phyloP scores from a whole-genome alignment of 192 early-diverging fungal species.

The Coemansia sp. region DNA sequence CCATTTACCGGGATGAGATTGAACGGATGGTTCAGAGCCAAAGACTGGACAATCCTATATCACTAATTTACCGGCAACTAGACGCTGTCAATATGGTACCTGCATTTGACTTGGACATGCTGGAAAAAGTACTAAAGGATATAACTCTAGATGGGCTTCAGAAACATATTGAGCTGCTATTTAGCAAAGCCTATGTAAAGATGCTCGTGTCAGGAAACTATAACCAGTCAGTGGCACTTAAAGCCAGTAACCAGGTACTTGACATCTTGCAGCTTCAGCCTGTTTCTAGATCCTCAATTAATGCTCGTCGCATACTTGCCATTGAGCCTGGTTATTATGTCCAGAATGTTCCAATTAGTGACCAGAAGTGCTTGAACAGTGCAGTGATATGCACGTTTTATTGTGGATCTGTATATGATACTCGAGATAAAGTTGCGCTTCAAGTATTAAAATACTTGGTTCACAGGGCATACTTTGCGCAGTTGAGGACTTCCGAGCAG shows the following conservation, averaged over 20 bases:
- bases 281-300: slow-evolving; percentile 32
- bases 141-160: slow-evolving; percentile 70
- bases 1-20: slow-evolving; percentile 13
- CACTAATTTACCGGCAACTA: not conserved
- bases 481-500: slow-evolving; percentile 87
- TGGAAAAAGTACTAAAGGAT: slow-evolving; percentile 66
- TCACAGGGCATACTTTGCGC: slow-evolving; percentile 82
- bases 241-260: slow-evolving; percentile 57
- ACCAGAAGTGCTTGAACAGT: slow-evolving; percentile 79
- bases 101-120: slow-evolving; percentile 64
- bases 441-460: slow-evolving; percentile 72
- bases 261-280: slow-evolving; percentile 59
- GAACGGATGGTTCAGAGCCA: not conserved
- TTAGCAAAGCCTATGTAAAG: slow-evolving; percentile 70
- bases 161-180: slow-evolving; percentile 67
- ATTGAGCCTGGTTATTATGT: slow-evolving; percentile 34
- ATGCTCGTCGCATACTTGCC: not conserved
- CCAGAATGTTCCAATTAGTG: slow-evolving; percentile 28
- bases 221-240: slow-evolving; percentile 62
- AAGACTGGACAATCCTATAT: not conserved
- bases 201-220: slow-evolving; percentile 85
- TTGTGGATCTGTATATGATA: slow-evolving; percentile 67
- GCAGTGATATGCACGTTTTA: slow-evolving; percentile 77
- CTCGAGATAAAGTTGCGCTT: slow-evolving; percentile 58
- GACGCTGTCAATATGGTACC: not conserved